Base-by-base conservation (phyloP, 1,284 basidiomycete genomes). In the Laetiporus sulphureus region DNA sequence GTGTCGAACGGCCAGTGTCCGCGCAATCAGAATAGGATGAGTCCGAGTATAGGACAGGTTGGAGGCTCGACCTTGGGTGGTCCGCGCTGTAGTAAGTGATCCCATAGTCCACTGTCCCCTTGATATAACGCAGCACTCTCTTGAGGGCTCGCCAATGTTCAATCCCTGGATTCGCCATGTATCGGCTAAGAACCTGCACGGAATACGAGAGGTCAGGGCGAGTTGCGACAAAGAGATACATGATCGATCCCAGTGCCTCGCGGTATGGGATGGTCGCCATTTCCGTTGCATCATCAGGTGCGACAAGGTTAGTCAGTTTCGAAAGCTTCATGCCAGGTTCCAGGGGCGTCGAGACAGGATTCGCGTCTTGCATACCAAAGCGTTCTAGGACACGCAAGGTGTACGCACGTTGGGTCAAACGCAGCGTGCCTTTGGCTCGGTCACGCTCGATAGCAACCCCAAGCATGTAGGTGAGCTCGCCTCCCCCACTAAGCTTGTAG, bases 1-100 rank as follows among this genome's bases (percentile, higher is more conserved):
- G 60, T 3, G 63, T 61, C 1, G 63, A 68, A 5, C 47, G 32
- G 0, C 53, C 36, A 15, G 52, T 56, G 30, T 60, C 53, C 0
- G 58, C 55, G 10, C 57, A 68, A 50, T 67, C 63, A 0, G 67
- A 58, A 48, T 75, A 69, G 1, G 61, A 58, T 44, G 57, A 72
- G 0, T 61, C 68, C 5, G 53, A 13, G 0, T 71, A 73, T n/a
- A n/a, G n/a, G n/a, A n/a, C n/a, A n/a, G n/a, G n/a, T n/a, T n/a
- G n/a, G n/a, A n/a, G n/a, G n/a, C n/a, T n/a, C n/a, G n/a, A n/a
- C n/a, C n/a, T n/a, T n/a, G n/a, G 57, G 46, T 73, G 72, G 0
- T 54, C 51, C 1, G 71, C 49, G 3, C 68, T 52, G 3, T 56
- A 55, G 4, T 63, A 57, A 0, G 62, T 58, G 15, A 5, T 3